A percentile compares a stretch with the other conserved stretches of the same genome.
Conservation (phyloP, 2,329 filamentous ascomycete species). For the Aspergillus costaricaensis region DNA sequence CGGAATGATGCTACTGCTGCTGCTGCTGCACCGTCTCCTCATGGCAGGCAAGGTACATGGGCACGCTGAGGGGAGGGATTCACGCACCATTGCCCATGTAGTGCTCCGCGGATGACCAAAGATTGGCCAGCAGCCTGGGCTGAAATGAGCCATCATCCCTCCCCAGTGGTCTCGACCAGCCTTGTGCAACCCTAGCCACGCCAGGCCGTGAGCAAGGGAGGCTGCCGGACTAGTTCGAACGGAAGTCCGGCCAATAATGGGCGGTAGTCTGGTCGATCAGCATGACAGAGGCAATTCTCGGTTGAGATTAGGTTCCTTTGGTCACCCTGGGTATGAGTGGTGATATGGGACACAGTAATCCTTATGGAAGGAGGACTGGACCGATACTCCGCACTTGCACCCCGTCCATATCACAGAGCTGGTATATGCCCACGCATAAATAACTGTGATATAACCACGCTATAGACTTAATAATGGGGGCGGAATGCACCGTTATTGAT, state of each 20-base stretch:
- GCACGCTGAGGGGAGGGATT: not conserved
- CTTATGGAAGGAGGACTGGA: no score
- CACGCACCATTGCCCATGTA: not conserved
- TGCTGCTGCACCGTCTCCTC: not conserved
- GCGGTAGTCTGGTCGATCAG: not conserved
- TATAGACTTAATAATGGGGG: not conserved
- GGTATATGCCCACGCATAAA: no score
- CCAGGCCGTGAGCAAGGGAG: not conserved
- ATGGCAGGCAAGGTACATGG: not conserved
- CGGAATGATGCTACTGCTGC: no score
- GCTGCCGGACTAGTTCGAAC: not conserved
- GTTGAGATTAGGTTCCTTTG: slow-evolving; percentile 1
- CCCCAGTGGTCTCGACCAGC: not conserved
- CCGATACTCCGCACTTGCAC: no score
- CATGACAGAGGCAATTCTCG: not conserved
- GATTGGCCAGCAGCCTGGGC: not conserved
- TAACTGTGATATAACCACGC: no score
- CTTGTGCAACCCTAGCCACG: slow-evolving; percentile 2
- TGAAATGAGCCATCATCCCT: not conserved
- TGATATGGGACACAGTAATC: not conserved
- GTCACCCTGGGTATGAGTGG: not conserved
- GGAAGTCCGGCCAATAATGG: not conserved
- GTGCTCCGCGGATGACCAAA: not conserved
- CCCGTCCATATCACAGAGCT: no score
- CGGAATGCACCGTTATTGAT: not conserved